Evolutionary conservation across 805 yeast species (phyloP), one percentile per base, ranked within the genome.

Genomic region (Metschnikowia lachancei): DNA sequence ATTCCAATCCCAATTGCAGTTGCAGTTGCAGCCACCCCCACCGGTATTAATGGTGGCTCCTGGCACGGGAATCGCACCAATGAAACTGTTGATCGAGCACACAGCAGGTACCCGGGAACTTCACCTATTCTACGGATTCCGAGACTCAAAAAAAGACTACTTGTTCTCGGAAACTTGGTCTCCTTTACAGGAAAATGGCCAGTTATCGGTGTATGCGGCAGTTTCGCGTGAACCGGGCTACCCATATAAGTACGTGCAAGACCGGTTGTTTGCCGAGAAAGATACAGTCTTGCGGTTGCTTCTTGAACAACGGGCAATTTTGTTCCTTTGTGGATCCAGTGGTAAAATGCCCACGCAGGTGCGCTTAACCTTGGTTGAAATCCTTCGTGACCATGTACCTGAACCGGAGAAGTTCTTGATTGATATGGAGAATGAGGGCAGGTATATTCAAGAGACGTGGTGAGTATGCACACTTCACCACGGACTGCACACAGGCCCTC

Each of bases 31-130:
- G 24, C 24, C 24, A 22, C 8, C 24, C 32, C 61, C 65, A 36
- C 62, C 96, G 0, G 66, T 86, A 20, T 66, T 94, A 3, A 70
- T 92, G 77, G 75, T 92, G 3, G 85, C 92, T 1, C 95, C 99
- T 0, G 99, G 99, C 3, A 95, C 98, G 0, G 99, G 99, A 2
- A 73, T 94, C 10, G 99, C 99, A 0, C 99, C 99, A 2, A 81
- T 92, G 77, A 79, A 88, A 57, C 77, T 87, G 1, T 58, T 91
- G 34, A 74, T 92, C 12, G 78, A 78, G 36, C 57, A 70, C 1
- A 56, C 63, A 2, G 47, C 63, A 16, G 56, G 55, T 1, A 37
- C 46, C 1, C 69, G 67, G 22, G 61, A 64, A 1, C 58, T 85
- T 34, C 66, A 75, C 36, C 63, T 92, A 22, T 87, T 91, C 56